Evolutionary conservation across 192 early-diverging fungal species (phyloP), one percentile per base, ranked within the genome.

Genomic region (Martensiomyces pterosporus): DNA sequence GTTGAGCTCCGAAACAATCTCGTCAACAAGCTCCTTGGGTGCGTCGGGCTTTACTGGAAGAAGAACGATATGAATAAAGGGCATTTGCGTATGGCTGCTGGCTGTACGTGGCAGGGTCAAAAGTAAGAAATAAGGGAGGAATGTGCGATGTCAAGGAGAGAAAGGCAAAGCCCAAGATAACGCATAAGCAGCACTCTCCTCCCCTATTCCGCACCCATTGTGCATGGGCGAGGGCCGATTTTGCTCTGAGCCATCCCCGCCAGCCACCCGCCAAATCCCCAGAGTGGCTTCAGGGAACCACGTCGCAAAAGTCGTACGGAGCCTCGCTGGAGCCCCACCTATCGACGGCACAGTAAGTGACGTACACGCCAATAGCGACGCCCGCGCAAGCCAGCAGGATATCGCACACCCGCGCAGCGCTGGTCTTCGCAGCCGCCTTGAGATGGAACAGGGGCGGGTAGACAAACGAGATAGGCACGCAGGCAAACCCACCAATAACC

Each of bases 361-460:
- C 90, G 60, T 90, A 94, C 12, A 85, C 36, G 73, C 86, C 82
- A n/a, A 85, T 80, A 2, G 74, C 45, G 0, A 79, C 16, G 24
- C 92, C 90, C 68, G 86, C 81, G 2, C 77, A 57, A 16, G 80
- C 76, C 7, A 90, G 41, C 8, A 68, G 9, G 9, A 77, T 56
- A 50, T 91, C 86, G n/a, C 74, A 65, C 13, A 67, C 38, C 7
- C 77, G 67, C 27, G 60, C 59, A 17, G 68, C 40, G 22, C 63
- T 55, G 14, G 64, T 79, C 38, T 47, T 38, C 7, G 82, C 79
- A 13, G 79, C 60, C 0, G 79, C 76, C 39, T 79, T 77, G 34
- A 80, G 68, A 65, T 94, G 90, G 75, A 94, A 89, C 38, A 91
- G 61, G 26, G 88, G 78, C 14, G 92, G 92, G 65, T 89, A 92